Conservation (phyloP, 106 monocot genomes). For the Allium cepa region DNA sequence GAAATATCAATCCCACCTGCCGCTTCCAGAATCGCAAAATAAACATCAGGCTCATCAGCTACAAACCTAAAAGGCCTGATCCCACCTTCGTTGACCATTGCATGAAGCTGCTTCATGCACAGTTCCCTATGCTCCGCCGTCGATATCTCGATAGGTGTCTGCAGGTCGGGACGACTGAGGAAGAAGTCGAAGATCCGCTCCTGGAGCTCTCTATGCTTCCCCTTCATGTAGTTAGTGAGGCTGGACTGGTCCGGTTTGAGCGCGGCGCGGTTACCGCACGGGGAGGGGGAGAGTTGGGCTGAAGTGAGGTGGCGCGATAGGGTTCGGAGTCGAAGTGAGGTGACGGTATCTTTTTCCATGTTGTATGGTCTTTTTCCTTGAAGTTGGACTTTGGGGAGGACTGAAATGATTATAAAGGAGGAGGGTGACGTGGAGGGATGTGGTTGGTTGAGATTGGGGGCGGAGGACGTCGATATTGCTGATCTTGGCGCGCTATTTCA, state of each 20-base stretch:
- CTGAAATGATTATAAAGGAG: background rate
- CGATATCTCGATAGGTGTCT: conserved; percentile 81
- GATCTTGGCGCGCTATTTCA: too few relatives aligned
- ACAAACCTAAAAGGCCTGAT: conserved; percentile 55
- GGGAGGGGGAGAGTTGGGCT: conserved; percentile 3
- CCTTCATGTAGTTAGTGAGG: conserved; percentile 41
- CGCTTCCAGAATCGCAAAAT: conserved; percentile 69
- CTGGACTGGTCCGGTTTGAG: conserved; percentile 10
- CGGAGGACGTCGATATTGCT: background rate
- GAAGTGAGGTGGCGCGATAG: conserved; percentile 52
- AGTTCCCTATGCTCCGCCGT: conserved; percentile 79
- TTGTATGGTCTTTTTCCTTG: background rate
- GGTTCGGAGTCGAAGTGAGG: conserved; percentile 30
- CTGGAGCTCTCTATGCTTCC: conserved; percentile 57
- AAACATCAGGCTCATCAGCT: conserved; percentile 53
- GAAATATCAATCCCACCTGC: conserved; percentile 81
- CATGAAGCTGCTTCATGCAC: conserved; percentile 73
- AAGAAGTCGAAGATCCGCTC: conserved; percentile 65
- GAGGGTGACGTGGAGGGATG: background rate
- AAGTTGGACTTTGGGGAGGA: background rate
- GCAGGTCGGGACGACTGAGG: conserved; percentile 57
- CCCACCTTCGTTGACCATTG: conserved; percentile 74
- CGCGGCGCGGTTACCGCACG: conserved; percentile 27
- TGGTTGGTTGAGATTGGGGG: background rate
- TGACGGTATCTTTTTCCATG: background rate